phyloP scores from a whole-genome alignment of 1,284 basidiomycete species.

The Leccinum subspadiceum region DNA sequence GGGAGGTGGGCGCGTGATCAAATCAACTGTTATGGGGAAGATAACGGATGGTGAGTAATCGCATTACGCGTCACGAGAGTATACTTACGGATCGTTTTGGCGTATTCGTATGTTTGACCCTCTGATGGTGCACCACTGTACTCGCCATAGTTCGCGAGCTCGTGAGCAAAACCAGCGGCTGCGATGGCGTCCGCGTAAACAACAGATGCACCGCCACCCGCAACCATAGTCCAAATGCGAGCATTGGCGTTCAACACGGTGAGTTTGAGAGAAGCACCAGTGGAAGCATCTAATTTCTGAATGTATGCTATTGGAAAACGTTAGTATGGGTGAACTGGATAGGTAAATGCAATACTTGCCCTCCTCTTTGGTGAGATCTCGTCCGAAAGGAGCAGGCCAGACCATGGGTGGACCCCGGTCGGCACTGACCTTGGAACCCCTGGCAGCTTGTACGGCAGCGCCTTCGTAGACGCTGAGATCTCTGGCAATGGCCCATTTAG shows the following conservation, averaged over 20 bases:
- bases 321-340: background rate
- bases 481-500: constrained; percentile 98
- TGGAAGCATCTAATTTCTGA: constrained; percentile 95
- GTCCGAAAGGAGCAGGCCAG: constrained; percentile 97
- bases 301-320: constrained; percentile 71
- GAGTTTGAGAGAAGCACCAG: constrained; percentile 96
- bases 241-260: constrained; percentile 95
- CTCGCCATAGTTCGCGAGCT: constrained; percentile 99
- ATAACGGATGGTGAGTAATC: constrained; percentile 1
- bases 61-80: background rate
- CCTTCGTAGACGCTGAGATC: constrained; percentile 78
- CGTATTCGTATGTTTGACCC: constrained; percentile 99
- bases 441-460: constrained; percentile 42
- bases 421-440: constrained; percentile 57
- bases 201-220: constrained; percentile 83
- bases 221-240: constrained; percentile 99
- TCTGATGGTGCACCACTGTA: constrained; percentile 99
- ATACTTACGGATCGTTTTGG: constrained; percentile 89
- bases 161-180: constrained; percentile 94
- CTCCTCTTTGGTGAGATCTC: constrained; percentile 97
- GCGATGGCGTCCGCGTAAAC: constrained; percentile 96
- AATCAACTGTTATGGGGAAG: constrained; percentile 60
- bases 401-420: constrained; percentile 98
- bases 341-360: constrained; percentile 7
- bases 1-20: constrained; percentile 90